phyloP scores from a whole-genome alignment of 139 green algal species.

The Dunaliella primolecta region DNA sequence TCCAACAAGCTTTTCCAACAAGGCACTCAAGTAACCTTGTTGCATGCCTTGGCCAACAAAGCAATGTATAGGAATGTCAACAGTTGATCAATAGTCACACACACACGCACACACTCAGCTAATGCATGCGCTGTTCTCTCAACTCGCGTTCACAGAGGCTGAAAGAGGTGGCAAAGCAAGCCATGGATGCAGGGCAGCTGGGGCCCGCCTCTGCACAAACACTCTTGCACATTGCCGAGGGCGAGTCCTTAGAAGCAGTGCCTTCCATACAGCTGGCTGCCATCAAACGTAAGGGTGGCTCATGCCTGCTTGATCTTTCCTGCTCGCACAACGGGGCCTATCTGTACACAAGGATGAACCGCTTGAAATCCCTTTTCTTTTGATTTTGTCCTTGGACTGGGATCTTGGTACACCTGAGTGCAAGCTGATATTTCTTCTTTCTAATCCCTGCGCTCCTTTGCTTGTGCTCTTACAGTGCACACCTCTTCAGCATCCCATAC shows the following conservation, averaged over 20 bases:
- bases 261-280: background rate
- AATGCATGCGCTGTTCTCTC: too few species aligned
- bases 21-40: too few species aligned
- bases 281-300: too few species aligned
- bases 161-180: background rate
- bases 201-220: background rate
- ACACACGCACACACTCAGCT: too few species aligned
- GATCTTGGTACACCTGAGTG: background rate
- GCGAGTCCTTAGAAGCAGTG: background rate
- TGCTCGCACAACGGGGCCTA: background rate
- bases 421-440: background rate
- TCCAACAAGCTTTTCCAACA: too few species aligned
- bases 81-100: too few species aligned
- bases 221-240: background rate
- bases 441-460: background rate
- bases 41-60: too few species aligned
- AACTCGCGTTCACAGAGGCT: background rate
- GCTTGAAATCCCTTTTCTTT: too few species aligned
- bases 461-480: background rate
- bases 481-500: background rate
- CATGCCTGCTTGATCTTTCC: background rate
- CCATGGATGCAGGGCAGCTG: background rate
- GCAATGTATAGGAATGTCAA: too few species aligned
- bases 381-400: background rate
- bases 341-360: too few species aligned